These are phyloP conservation scores for Pseudogymnoascus verrucosus DNA, from an alignment of 2,329 filamentous ascomycete species.

Conservation along the genomic window DNA sequence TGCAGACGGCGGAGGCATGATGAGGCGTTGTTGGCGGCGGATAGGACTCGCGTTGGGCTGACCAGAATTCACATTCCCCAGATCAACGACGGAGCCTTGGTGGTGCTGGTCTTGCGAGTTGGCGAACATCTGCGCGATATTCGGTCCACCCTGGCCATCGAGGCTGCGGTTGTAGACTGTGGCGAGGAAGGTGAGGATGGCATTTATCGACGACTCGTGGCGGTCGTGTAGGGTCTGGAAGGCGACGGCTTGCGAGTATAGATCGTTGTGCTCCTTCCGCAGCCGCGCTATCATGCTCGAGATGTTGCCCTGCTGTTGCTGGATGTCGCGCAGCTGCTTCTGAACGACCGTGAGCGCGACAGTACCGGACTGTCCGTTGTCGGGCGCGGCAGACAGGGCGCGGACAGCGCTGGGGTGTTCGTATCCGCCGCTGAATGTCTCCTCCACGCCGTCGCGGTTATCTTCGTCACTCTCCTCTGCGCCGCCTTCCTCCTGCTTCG, in stretches of 20 bases:
- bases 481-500: constrained; percentile 54
- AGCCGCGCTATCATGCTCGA: constrained; percentile 73
- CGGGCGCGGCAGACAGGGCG: constrained; percentile 27
- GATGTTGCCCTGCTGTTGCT: constrained; percentile 80
- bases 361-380: constrained; percentile 41
- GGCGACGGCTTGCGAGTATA: constrained; percentile 78
- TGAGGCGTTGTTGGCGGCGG: constrained; percentile 23
- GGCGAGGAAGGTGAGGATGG: constrained; percentile 93
- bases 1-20: constrained; percentile 27
- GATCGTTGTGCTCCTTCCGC: constrained; percentile 75
- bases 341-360: constrained; percentile 46
- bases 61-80: constrained; percentile 43
- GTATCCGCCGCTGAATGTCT: constrained; percentile 28
- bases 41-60: constrained; percentile 21
- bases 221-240: constrained; percentile 90
- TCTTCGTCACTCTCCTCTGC: constrained; percentile 68
- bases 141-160: constrained; percentile 70
- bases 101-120: constrained; percentile 48
- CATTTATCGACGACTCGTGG: constrained; percentile 98
- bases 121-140: constrained; percentile 76
- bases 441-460: constrained; percentile 34
- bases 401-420: constrained; percentile 37
- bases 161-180: constrained; percentile 93
- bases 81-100: constrained; percentile 51
- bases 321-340: constrained; percentile 71